These are phyloP conservation scores for Chloranthus sessilifolius DNA, from an alignment of 164 flowering plant genomes.

Conservation along the genomic window DNA sequence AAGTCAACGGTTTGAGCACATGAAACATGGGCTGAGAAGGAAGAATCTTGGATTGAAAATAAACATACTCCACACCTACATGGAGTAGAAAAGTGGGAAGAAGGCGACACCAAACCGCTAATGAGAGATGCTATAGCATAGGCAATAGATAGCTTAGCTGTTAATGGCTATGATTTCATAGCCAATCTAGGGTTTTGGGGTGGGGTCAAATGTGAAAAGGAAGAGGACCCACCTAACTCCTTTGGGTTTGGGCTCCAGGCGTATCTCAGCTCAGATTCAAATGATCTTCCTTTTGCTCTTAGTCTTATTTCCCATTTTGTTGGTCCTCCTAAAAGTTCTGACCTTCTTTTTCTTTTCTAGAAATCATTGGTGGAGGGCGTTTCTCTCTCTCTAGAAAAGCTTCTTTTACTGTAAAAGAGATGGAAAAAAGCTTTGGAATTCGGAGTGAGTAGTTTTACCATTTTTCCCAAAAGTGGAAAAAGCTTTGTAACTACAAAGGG, in stretches of 20 bases:
- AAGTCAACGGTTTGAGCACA: too few species aligned
- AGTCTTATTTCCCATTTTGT: neutral
- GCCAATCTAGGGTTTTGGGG: neutral
- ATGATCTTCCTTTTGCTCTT: slow-evolving; percentile 3
- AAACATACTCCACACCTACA: too few species aligned
- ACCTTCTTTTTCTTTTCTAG: neutral
- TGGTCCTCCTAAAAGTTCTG: slow-evolving; percentile 2
- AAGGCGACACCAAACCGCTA: too few species aligned
- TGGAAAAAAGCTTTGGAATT: slow-evolving; percentile 4
- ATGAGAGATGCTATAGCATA: too few species aligned
- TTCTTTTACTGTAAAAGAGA: slow-evolving; percentile 1
- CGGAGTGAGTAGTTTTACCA: slow-evolving; percentile 17
- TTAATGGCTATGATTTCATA: neutral
- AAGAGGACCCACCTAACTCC: neutral
- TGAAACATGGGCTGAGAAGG: too few species aligned
- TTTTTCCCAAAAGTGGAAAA: slow-evolving; percentile 25
- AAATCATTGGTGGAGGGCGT: neutral
- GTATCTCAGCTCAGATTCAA: slow-evolving; percentile 16
- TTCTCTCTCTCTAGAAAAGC: neutral
- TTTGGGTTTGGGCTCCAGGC: neutral
- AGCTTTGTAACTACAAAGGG: slow-evolving; percentile 33
- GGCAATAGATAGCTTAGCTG: too few species aligned
- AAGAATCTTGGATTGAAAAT: too few species aligned
- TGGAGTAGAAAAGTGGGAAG: neutral
- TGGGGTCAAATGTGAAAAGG: neutral